Conservation (phyloP, 1,284 basidiomycete genomes). For the Irpex lacteus region DNA sequence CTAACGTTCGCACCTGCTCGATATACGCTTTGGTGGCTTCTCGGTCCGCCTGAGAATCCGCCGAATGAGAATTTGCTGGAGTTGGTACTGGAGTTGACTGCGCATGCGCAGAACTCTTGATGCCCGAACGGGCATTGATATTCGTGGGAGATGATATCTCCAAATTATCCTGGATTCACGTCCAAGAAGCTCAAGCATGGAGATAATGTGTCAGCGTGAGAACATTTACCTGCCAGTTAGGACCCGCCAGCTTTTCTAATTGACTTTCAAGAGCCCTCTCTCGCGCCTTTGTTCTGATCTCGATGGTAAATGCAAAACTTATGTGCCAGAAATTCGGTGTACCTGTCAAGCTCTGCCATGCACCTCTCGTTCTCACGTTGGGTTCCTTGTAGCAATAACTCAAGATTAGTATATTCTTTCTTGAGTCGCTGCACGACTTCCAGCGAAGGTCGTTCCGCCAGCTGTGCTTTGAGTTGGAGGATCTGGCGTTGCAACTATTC, state of each 20-base stretch:
- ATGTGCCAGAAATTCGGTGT: background rate
- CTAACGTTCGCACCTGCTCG: conserved; percentile 65
- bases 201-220: background rate
- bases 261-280: conserved; percentile 73
- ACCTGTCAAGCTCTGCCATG: conserved; percentile 74
- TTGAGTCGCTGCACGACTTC: conserved; percentile 61
- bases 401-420: conserved; percentile 69
- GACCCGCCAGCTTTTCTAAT: conserved; percentile 62
- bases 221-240: conserved; percentile 65
- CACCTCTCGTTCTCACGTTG: conserved; percentile 76
- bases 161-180: conserved; percentile 37
- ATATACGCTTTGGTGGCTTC: conserved; percentile 52
- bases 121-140: conserved; percentile 22
- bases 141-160: conserved; percentile 42
- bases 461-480: conserved; percentile 57
- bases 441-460: conserved; percentile 59
- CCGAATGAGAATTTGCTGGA: background rate
- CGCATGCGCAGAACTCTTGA: conserved; percentile 14
- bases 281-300: conserved; percentile 45
- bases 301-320: background rate
- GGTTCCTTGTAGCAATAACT: conserved; percentile 68
- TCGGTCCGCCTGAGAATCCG: conserved; percentile 13
- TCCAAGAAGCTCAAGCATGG: background rate
- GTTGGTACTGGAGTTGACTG: conserved; percentile 5
- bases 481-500: conserved; percentile 59